phyloP scores from a whole-genome alignment of 2,329 filamentous ascomycete species.

The Fusarium sp. region DNA sequence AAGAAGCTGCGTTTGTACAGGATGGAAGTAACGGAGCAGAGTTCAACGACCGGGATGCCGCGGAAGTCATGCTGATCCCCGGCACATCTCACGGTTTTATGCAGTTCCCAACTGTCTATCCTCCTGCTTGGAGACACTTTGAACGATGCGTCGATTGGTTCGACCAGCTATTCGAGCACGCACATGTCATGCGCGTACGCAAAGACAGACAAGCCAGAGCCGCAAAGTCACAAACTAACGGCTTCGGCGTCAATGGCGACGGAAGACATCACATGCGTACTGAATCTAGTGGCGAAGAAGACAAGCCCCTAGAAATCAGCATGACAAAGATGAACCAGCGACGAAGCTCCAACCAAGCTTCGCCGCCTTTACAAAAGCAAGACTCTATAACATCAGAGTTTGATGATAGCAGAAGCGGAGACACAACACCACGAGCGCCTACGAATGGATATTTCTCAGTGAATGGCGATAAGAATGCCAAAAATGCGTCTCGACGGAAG shows the following conservation, averaged over 20 bases:
- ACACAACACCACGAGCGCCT: slow-evolving; percentile 27
- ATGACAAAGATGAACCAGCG: slow-evolving; percentile 63
- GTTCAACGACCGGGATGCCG: slow-evolving; percentile 57
- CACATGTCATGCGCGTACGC: slow-evolving; percentile 56
- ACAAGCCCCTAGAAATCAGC: slow-evolving; percentile 84
- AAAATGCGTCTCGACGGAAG: slow-evolving; percentile 43
- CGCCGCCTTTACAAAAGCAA: slow-evolving; percentile 22
- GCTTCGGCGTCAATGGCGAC: slow-evolving; percentile 41
- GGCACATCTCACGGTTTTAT: slow-evolving; percentile 94
- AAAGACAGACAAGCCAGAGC: slow-evolving; percentile 33
- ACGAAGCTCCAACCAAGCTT: slow-evolving; percentile 45
- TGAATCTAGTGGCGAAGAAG: slow-evolving; percentile 82
- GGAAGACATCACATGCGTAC: slow-evolving; percentile 52
- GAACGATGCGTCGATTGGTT: slow-evolving; percentile 85
- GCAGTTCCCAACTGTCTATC: slow-evolving; percentile 89
- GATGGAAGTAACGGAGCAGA: slow-evolving; percentile 47
- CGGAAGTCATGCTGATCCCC: slow-evolving; percentile 85
- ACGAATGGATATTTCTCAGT: slow-evolving; percentile 26
- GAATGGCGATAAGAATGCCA: slow-evolving; percentile 43
- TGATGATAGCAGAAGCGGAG: slow-evolving; percentile 38
- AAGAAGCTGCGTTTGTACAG: slow-evolving; percentile 60
- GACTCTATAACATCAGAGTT: slow-evolving; percentile 20
- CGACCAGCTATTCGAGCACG: slow-evolving; percentile 75
- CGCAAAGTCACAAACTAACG: slow-evolving; percentile 12
- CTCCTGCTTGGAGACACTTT: slow-evolving; percentile 90